Evolutionary conservation across 495 filamentous ascomycete genomes (phyloP).

Genomic region (Xylaria sp.): DNA sequence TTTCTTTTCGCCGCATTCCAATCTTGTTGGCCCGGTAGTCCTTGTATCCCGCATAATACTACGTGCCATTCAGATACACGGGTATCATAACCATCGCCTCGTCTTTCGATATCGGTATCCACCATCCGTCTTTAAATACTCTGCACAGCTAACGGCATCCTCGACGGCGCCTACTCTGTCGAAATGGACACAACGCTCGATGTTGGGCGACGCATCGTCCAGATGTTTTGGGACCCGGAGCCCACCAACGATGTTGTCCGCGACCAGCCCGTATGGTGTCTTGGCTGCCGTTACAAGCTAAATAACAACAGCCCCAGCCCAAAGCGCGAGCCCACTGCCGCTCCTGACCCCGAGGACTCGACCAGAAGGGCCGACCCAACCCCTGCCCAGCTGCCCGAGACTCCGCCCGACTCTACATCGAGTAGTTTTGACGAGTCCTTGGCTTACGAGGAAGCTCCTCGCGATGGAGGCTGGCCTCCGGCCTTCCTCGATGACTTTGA

Average conservation of each 20-base stretch:
- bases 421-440: conserved; percentile 59
- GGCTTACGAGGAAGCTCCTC: conserved; percentile 54
- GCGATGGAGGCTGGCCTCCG: conserved; percentile 78
- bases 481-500: conserved; percentile 93
- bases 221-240: conserved; percentile 95
- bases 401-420: conserved; percentile 53
- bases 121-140: not conserved
- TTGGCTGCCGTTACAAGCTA: conserved; percentile 77
- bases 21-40: not conserved
- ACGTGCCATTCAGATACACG: not conserved
- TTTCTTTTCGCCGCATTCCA: not conserved
- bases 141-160: not conserved
- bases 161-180: not conserved
- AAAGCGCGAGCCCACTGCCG: conserved; percentile 37
- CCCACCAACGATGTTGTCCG: conserved; percentile 80
- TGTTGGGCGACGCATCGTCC: conserved; percentile 75
- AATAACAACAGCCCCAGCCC: conserved; percentile 38
- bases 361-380: conserved; percentile 28
- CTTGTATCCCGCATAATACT: conserved; percentile 4
- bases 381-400: conserved; percentile 42
- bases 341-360: conserved; percentile 2
- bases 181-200: conserved; percentile 53
- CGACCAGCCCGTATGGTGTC: conserved; percentile 81
- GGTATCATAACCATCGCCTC: conserved; percentile 7
- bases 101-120: not conserved